Conservation (phyloP, 2,329 filamentous ascomycete species). For the Ramularia endophylla region DNA sequence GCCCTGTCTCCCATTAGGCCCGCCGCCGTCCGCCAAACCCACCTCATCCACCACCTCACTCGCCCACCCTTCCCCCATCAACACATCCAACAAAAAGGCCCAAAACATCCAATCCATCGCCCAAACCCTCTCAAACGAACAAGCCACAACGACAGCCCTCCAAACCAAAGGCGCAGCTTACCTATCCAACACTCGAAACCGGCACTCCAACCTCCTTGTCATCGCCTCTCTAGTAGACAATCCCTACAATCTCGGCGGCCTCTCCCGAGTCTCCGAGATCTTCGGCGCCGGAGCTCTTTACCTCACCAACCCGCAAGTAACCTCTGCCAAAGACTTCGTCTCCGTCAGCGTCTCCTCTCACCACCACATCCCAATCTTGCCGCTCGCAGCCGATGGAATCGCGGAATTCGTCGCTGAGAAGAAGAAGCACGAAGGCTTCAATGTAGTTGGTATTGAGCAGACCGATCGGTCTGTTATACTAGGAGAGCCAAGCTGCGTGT, state of each 20-base stretch:
- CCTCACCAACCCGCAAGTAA: conserved; percentile 37
- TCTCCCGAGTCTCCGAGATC: conserved; percentile 47
- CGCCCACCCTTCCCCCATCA: conserved; percentile 5
- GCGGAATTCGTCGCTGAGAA: conserved; percentile 34
- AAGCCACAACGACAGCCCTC: conserved; percentile 29
- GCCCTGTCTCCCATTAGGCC: conserved; percentile 31
- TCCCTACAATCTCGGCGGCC: conserved; percentile 46
- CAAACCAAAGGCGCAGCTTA: conserved; percentile 48
- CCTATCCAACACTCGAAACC: conserved; percentile 31
- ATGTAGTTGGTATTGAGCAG: conserved; percentile 50
- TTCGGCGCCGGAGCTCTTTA: conserved; percentile 45
- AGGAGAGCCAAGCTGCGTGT: conserved; percentile 30
- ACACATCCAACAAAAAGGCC: not conserved
- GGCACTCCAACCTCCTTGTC: conserved; percentile 35
- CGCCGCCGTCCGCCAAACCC: not conserved
- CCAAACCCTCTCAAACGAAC: conserved; percentile 11
- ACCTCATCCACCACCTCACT: conserved; percentile 1
- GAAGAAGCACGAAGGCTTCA: conserved; percentile 44
- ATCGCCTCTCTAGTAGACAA: conserved; percentile 47
- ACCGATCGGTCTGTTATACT: conserved; percentile 45
- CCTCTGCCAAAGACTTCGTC: conserved; percentile 44
- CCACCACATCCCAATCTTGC: conserved; percentile 42
- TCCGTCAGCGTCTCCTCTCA: conserved; percentile 46
- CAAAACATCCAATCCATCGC: conserved; percentile 14
- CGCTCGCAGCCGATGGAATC: conserved; percentile 23